Evolutionary conservation across 2,329 filamentous ascomycete genomes (phyloP).

Genomic region (Ophiostoma himal-ulmi): DNA sequence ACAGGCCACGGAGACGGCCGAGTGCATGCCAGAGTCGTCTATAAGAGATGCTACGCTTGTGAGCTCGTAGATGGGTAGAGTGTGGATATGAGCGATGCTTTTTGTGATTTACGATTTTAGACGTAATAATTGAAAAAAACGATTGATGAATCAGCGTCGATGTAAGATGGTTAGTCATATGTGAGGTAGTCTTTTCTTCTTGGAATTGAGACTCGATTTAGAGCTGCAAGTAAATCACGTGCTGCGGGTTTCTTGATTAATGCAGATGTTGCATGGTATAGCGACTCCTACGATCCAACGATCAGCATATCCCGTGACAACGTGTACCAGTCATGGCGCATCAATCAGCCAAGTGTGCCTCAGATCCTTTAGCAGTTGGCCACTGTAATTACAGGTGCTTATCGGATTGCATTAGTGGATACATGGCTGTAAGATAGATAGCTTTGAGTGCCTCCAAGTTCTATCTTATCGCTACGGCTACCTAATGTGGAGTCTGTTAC

Average conservation of each 20-base stretch:
- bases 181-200: neutral
- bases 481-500: constrained; percentile 4
- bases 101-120: neutral
- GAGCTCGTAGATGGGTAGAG: neutral
- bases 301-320: neutral
- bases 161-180: neutral
- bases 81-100: neutral
- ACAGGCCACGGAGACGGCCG: constrained; percentile 29
- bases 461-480: neutral
- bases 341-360: neutral
- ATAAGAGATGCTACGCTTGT: neutral
- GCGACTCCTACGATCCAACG: neutral
- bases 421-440: neutral
- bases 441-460: neutral
- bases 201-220: neutral
- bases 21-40: constrained; percentile 2
- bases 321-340: neutral
- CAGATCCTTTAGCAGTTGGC: neutral
- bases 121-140: neutral
- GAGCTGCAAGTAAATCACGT: neutral
- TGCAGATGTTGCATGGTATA: neutral
- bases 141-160: neutral
- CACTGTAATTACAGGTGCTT: constrained; percentile 12
- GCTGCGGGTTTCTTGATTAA: neutral
- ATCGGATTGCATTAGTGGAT: neutral